Evolutionary conservation across 2,329 filamentous ascomycete species (phyloP).

Genomic region (Coniella vitis): DNA sequence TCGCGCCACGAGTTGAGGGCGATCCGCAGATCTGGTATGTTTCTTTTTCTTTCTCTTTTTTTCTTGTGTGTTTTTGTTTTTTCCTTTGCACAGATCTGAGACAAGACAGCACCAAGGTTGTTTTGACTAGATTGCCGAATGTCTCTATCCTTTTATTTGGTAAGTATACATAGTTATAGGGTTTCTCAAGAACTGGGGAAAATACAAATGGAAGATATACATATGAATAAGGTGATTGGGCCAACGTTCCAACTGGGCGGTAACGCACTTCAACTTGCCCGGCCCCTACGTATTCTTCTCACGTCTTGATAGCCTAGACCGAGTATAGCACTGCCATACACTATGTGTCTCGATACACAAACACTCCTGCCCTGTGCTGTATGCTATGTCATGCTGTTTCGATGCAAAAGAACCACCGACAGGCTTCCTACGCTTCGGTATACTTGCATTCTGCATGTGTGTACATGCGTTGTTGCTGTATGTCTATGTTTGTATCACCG

Average conservation of each 20-base stretch:
- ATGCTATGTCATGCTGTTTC: not conserved
- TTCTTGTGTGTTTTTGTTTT: not conserved
- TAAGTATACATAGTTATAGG: not conserved
- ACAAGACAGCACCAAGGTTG: no score
- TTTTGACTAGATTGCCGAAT: not conserved
- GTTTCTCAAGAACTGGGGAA: no score
- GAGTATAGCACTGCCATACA: not conserved
- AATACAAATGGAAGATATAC: no score
- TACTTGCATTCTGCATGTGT: no score
- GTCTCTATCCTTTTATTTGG: not conserved
- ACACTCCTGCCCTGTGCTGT: not conserved
- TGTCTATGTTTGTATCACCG: no score
- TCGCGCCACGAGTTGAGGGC: no score
- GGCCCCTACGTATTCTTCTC: not conserved
- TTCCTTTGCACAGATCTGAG: not conserved
- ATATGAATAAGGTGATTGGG: no score
- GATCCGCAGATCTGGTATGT: not conserved
- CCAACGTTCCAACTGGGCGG: not conserved
- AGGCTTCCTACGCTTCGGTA: not conserved
- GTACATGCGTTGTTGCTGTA: no score
- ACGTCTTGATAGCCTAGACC: no score
- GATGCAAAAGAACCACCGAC: not conserved
- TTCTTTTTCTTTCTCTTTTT: not conserved
- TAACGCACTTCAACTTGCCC: not conserved
- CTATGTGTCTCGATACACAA: not conserved